phyloP scores from a whole-genome alignment of 1,284 basidiomycete species.

The Trametes pubescens region DNA sequence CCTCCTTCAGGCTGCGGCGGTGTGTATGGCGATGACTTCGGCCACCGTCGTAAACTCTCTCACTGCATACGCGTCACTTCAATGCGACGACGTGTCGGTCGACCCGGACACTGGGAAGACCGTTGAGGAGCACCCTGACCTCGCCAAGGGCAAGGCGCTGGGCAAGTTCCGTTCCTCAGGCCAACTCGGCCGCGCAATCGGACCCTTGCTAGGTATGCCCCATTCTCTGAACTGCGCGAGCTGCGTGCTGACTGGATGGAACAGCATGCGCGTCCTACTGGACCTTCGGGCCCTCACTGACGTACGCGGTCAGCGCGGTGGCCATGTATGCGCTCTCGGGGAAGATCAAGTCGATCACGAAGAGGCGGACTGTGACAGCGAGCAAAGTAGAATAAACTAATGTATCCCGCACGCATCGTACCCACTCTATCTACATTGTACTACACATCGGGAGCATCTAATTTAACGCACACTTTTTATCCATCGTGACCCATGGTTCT shows the following conservation, averaged over 20 bases:
- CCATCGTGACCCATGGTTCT: not conserved
- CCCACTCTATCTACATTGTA: conserved; percentile 1
- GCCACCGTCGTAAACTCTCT: conserved; percentile 92
- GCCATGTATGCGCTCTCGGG: conserved; percentile 67
- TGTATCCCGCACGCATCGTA: conserved; percentile 3
- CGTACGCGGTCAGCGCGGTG: conserved; percentile 72
- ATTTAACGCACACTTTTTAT: not conserved
- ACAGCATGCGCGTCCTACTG: conserved; percentile 87
- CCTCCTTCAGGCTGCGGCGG: conserved; percentile 77
- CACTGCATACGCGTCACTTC: conserved; percentile 85
- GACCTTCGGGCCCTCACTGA: conserved; percentile 82
- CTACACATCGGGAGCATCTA: conserved; percentile 2
- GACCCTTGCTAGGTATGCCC: conserved; percentile 80
- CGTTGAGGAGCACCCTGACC: conserved; percentile 62
- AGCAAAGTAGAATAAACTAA: conserved; percentile 20
- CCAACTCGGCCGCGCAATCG: conserved; percentile 89
- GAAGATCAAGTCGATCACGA: conserved; percentile 54
- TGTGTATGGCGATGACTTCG: conserved; percentile 88
- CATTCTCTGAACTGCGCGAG: conserved; percentile 8
- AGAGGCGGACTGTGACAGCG: conserved; percentile 17
- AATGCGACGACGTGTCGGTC: conserved; percentile 76
- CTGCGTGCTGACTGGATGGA: conserved; percentile 9
- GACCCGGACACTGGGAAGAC: conserved; percentile 67
- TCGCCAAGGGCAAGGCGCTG: conserved; percentile 86
- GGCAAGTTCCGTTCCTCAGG: conserved; percentile 88